These are phyloP conservation scores for Galeopsis tetrahit DNA, from an alignment of 257 asterid species.

Conservation along the genomic window DNA sequence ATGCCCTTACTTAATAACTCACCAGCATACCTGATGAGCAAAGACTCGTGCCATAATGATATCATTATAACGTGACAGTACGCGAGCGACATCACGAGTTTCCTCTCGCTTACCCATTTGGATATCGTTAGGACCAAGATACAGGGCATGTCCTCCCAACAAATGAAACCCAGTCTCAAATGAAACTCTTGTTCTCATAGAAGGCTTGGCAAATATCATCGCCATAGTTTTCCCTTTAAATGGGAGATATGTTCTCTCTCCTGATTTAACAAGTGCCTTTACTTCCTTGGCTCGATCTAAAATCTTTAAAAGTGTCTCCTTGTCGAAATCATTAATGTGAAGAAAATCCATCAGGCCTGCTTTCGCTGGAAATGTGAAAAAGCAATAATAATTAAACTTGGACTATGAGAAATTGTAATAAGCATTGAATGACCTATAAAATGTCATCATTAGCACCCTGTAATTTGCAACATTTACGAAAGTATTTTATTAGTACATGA, in stretches of 20 bases:
- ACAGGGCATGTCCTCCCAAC: conserved; percentile 97
- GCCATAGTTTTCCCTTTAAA: conserved; percentile 96
- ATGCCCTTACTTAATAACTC: conserved; percentile 44
- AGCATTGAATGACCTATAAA: neutral
- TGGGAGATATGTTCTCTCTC: conserved; percentile 89
- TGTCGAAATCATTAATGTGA: conserved; percentile 82
- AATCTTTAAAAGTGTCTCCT: conserved; percentile 71
- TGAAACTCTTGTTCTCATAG: conserved; percentile 99
- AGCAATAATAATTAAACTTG: conserved; percentile 10
- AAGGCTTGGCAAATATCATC: conserved; percentile 97
- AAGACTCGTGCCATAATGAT: conserved; percentile 98
- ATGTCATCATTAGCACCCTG: neutral
- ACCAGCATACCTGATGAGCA: conserved; percentile 95
- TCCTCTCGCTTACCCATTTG: conserved; percentile 99
- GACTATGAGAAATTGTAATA: neutral
- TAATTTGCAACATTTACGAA: neutral
- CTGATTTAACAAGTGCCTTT: conserved; percentile 82
- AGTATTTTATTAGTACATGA: neutral
- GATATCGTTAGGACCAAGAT: conserved; percentile 92
- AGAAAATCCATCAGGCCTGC: conserved; percentile 79
- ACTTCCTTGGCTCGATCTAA: conserved; percentile 87
- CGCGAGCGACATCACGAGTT: conserved; percentile 98
- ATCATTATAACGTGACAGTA: conserved; percentile 91
- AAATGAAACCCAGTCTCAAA: conserved; percentile 92
- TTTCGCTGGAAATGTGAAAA: conserved; percentile 52